Evolutionary conservation across 1,284 basidiomycete genomes (phyloP), one percentile per base, ranked within the genome.

Genomic region (Somion occarium): DNA sequence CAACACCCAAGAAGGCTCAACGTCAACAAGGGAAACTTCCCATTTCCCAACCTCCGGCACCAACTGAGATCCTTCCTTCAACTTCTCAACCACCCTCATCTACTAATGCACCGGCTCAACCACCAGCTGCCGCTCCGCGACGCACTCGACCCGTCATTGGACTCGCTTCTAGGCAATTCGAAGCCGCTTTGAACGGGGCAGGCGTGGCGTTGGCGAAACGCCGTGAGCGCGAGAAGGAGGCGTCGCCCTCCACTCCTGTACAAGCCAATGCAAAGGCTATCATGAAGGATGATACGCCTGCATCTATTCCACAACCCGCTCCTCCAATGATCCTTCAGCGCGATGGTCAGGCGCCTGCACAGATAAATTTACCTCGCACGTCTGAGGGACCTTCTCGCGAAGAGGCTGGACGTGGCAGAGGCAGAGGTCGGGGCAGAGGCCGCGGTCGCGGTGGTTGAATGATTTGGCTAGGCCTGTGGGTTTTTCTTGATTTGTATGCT

Each of bases 161-260:
- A 0, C 57, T 83, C 11, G 81, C 73, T 0, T 78, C 77, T n/a
- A 73, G 83, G 20, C 80, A 83, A 45, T 82, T 86, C 51, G 83
- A 85, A 58, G 83, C 78, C 0, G 83, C 83, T 1, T 66, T 86
- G 30, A 84, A 64, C 52, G 77, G 80, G 2, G 79, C 75, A 0
- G 79, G 78, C 2, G 74, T 79, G 4, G 58, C 61, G 51, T 15
- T 45, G 12, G 12, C 51, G 20, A 54, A 55, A 24, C 57, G 61
- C 20, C 59, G 64, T 5, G 65, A 68, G 44, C 58, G 63, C 11
- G 57, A 57, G 51, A 64, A 59, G 37, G 50, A 43, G 25, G 44
- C 50, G 30, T 19, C 49, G 9, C 42, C 45, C 13, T 38, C 30
- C 1, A 53, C 30, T 7, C 30, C 23, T 9, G 42, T 48, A 11